Conservation (phyloP, 306 rosid genomes). For the Casuarina glauca region DNA sequence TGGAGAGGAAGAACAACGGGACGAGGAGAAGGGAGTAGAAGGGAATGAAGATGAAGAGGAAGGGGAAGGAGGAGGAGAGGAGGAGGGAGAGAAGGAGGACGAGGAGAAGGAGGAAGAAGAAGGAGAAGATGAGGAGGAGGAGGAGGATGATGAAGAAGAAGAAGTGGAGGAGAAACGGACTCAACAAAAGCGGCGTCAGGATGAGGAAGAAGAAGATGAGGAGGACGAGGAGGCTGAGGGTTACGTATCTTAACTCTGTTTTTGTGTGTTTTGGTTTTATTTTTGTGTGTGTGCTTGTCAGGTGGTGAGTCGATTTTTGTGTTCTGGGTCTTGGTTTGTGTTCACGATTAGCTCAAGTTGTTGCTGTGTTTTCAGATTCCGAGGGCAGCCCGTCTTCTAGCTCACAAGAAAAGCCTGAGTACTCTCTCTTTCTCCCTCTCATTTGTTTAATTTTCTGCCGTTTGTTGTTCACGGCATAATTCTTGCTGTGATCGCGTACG, state of each 20-base stretch:
- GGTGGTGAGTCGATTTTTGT: slow-evolving; percentile 28
- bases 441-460: slow-evolving; percentile 19
- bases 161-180: slow-evolving; percentile 22
- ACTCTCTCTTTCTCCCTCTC: slow-evolving; percentile 34
- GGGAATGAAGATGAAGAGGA: slow-evolving; percentile 18
- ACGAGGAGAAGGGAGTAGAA: neutral
- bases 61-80: slow-evolving; percentile 30
- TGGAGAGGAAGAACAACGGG: slow-evolving; percentile 14
- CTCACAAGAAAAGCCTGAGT: slow-evolving; percentile 69
- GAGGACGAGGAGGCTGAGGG: slow-evolving; percentile 51
- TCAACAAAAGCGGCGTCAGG: neutral
- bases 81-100: neutral
- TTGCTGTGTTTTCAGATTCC: slow-evolving; percentile 61
- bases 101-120: slow-evolving; percentile 13
- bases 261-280: slow-evolving; percentile 7
- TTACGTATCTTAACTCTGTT: slow-evolving; percentile 37
- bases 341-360: slow-evolving; percentile 42
- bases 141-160: slow-evolving; percentile 7
- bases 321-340: slow-evolving; percentile 34
- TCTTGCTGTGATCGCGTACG: slow-evolving; percentile 26
- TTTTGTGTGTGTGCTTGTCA: neutral
- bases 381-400: slow-evolving; percentile 66
- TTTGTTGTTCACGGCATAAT: slow-evolving; percentile 23
- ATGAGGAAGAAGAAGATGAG: slow-evolving; percentile 25
- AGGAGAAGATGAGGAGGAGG: slow-evolving; percentile 10